Base-by-base conservation (phyloP, 495 filamentous ascomycete species). In the Podospora tetraspora region DNA sequence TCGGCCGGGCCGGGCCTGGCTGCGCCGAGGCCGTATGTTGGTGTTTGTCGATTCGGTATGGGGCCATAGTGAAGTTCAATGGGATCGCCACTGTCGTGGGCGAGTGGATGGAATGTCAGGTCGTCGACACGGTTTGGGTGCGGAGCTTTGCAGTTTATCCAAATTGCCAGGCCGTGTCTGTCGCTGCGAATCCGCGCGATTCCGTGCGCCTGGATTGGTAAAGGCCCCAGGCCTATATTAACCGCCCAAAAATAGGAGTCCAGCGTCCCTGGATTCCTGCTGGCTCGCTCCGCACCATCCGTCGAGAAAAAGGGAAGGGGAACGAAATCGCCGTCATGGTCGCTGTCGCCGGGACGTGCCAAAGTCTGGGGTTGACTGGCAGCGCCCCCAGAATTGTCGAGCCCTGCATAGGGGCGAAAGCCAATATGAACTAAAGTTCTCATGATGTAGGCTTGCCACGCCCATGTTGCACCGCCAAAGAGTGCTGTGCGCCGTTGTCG, bases 191-290 rank as follows among this genome's bases (percentile, higher is more conserved):
- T 32, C 24, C 27, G 74, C 68, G 70, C 66, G 67, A 76, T 73
- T 73, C 72, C 66, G 79, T 74, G 56, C 71, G 77, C 74, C 74
- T 75, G 75, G 78, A 82, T 74, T 77, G 75, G 75, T 66, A 74
- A 66, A 67, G 56, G 19, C 56, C 27, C 37, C 23, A 58, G 23
- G 19, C 21, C 52, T 69, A 69, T 57, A 69, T 69, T 72, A 61
- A 32, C 61, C 21, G 22, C 21, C 70, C 70, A 72, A 72, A 72
- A 72, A 72, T 72, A 72, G 68, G 65, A 63, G n/a, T 37, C 19
- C 19, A 13, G 60, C 13, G 23, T 68, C 57, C 66, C 70, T 13
- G 58, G 70, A 52, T 56, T 23, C 58, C 16, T 43, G 62, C 37
- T 30, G 13, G 56, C 62, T 64, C 62, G n/a, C 66, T 66, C 65